Evolutionary conservation across 352 stramenopile genomes (phyloP).

Genomic region (Peronospora destructor): DNA sequence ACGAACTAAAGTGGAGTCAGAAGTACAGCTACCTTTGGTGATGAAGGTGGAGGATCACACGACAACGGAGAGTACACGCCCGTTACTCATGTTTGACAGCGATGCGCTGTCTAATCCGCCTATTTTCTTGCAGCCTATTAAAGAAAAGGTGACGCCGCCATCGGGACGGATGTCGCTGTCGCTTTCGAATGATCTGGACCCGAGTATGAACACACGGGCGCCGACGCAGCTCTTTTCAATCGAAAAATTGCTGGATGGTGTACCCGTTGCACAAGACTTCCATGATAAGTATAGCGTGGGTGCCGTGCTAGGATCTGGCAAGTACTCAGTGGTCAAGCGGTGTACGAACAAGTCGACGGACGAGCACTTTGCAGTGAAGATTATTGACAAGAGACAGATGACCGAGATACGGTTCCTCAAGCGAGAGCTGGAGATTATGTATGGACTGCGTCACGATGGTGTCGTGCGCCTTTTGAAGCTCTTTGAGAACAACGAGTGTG

Average conservation of each 20-base stretch:
- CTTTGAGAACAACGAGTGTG: slow-evolving; percentile 61
- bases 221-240: slow-evolving; percentile 62
- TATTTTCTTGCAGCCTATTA: slow-evolving; percentile 60
- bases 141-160: slow-evolving; percentile 55
- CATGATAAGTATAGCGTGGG: slow-evolving; percentile 47
- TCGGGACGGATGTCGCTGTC: slow-evolving; percentile 48
- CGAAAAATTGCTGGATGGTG: slow-evolving; percentile 49
- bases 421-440: slow-evolving; percentile 85
- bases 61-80: slow-evolving; percentile 21
- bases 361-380: slow-evolving; percentile 60
- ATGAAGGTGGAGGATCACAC: slow-evolving; percentile 21
- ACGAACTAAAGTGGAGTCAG: slow-evolving; percentile 18
- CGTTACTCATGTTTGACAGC: slow-evolving; percentile 58
- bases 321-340: slow-evolving; percentile 74
- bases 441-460: slow-evolving; percentile 57
- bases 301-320: slow-evolving; percentile 56
- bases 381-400: slow-evolving; percentile 82
- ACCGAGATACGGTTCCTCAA: slow-evolving; percentile 76
- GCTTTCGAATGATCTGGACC: slow-evolving; percentile 48
- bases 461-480: slow-evolving; percentile 76
- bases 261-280: slow-evolving; percentile 57
- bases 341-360: slow-evolving; percentile 33
- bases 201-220: slow-evolving; percentile 36
- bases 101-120: slow-evolving; percentile 40
- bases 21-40: slow-evolving; percentile 16